Percentiles rank a stretch among this genome's conserved stretches.
These are phyloP conservation scores for Mycena albidolilacea DNA, from an alignment of 768 basidiomycete genomes.

Conservation along the genomic window DNA sequence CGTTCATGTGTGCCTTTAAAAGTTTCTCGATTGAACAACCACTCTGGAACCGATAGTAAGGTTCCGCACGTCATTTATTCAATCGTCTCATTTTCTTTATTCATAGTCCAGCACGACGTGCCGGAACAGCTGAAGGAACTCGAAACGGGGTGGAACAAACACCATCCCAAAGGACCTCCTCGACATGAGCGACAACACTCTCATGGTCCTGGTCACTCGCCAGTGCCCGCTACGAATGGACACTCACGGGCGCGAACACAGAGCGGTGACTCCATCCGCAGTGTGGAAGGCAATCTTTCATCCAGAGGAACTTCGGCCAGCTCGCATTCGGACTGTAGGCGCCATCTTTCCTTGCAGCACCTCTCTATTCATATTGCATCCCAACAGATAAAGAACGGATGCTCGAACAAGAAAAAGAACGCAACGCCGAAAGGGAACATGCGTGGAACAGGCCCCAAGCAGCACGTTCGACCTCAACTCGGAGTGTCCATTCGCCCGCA, in stretches of 20 bases:
- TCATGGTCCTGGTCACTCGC: slow-evolving; percentile 41
- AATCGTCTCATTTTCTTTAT: background rate
- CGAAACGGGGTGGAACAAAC: slow-evolving; percentile 65
- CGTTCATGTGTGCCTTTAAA: background rate
- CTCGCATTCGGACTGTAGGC: slow-evolving; percentile 70
- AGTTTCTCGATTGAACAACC: slow-evolving; percentile 40
- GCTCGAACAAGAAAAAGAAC: slow-evolving; percentile 60
- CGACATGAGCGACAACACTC: slow-evolving; percentile 40
- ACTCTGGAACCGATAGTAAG: slow-evolving; percentile 37
- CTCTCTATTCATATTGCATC: slow-evolving; percentile 19
- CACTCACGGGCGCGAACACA: slow-evolving; percentile 42
- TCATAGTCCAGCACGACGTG: slow-evolving; percentile 38
- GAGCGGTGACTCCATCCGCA: slow-evolving; percentile 59
- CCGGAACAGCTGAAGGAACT: slow-evolving; percentile 53
- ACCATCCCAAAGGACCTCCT: slow-evolving; percentile 37
- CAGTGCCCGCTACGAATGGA: slow-evolving; percentile 45
- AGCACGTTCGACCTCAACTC: slow-evolving; percentile 52
- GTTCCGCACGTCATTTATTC: background rate
- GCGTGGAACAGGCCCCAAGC: slow-evolving; percentile 67
- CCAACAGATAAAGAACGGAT: slow-evolving; percentile 62
- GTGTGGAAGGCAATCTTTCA: slow-evolving; percentile 57
- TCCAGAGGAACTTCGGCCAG: slow-evolving; percentile 61
- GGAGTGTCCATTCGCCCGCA: slow-evolving; percentile 52
- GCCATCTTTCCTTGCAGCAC: background rate
- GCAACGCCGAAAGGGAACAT: slow-evolving; percentile 63